Evolutionary conservation across 2,329 filamentous ascomycete genomes (phyloP), one percentile per base, ranked within the genome.

Genomic region (Colletotrichum trifolii): DNA sequence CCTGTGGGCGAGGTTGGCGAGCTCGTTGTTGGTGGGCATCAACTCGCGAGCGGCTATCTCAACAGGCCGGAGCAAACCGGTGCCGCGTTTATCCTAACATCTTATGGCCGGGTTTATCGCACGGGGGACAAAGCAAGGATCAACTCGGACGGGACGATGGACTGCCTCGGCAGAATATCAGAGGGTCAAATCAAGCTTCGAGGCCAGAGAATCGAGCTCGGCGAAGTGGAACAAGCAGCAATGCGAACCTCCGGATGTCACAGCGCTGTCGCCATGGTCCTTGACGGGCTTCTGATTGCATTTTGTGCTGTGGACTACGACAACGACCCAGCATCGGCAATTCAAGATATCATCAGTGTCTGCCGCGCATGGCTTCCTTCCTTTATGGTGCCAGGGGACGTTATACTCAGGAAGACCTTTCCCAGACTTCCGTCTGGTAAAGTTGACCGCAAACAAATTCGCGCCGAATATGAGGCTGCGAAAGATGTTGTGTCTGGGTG

Each of bases 101-200:
- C 82, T 0, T 89, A 88, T 73, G 94, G 92, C 4, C 82, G 83
- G 4, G 79, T 96, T 0, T 97, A 97, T 75, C 86, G 92, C 36
- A 97, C 94, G 0, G 94, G 94, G 0, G 94, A 97, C 76, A 93
- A 91, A 73, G 94, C 91, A 5, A 85, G 86, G 25, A 83, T 97
- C 53, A 83, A 85, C 2, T 70, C 82, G 0, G 83, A 91, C 65
- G 92, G 93, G 1, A 86, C 84, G 0, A 82, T 97, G n/a, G 91
- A 97, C 74, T 96, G 92, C 72, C 83, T 94, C 39, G 94, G 94
- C 0, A 89, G 94, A 10, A 89, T 97, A 11, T 86, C 87, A 2
- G 87, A 88, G 54, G 93, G 92, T 0, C 94, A 97, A 75, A 89
- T 97, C 54, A 97, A 97, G 76, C 82, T 97, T 8, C 86, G 93